Evolutionary conservation across 192 early-diverging fungal species (phyloP).

Genomic region (Rhizoclosmatium globosum): DNA sequence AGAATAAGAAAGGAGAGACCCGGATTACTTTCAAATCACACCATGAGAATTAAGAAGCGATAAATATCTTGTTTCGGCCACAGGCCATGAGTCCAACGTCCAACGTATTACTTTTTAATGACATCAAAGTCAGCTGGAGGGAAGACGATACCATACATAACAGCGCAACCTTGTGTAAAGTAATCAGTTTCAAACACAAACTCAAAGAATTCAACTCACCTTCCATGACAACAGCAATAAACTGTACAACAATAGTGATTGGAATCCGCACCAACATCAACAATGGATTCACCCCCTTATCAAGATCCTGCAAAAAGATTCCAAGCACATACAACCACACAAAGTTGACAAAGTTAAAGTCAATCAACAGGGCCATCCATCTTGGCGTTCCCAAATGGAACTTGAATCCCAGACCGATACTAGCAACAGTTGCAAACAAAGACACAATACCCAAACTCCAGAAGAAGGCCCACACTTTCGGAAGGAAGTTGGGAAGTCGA

Average conservation of each 20-base stretch:
- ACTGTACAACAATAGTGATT: conserved; percentile 56
- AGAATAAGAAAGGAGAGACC: no score
- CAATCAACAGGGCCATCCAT: conserved; percentile 63
- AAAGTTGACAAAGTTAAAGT: conserved; percentile 61
- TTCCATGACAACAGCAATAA: conserved; percentile 59
- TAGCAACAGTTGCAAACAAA: conserved; percentile 55
- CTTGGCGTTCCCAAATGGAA: conserved; percentile 51
- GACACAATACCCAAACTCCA: conserved; percentile 60
- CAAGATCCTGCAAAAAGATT: conserved; percentile 61
- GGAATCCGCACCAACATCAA: conserved; percentile 53
- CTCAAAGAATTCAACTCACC: conserved; percentile 20
- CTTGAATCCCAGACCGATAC: conserved; percentile 52
- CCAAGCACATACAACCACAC: conserved; percentile 62
- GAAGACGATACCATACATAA: conserved; percentile 63
- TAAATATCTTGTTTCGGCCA: no score
- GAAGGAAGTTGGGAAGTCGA: conserved; percentile 59
- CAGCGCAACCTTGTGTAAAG: conserved; percentile 38
- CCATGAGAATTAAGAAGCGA: no score
- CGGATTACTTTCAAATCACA: no score
- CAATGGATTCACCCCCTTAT: conserved; percentile 54
- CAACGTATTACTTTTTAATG: conserved; percentile 58
- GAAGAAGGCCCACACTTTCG: conserved; percentile 63
- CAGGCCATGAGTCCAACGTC: no score
- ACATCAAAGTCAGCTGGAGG: conserved; percentile 64
- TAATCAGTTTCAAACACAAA: neutral